These are phyloP conservation scores for Sonneratia alba DNA, from an alignment of 345 rosid species.

Conservation along the genomic window DNA sequence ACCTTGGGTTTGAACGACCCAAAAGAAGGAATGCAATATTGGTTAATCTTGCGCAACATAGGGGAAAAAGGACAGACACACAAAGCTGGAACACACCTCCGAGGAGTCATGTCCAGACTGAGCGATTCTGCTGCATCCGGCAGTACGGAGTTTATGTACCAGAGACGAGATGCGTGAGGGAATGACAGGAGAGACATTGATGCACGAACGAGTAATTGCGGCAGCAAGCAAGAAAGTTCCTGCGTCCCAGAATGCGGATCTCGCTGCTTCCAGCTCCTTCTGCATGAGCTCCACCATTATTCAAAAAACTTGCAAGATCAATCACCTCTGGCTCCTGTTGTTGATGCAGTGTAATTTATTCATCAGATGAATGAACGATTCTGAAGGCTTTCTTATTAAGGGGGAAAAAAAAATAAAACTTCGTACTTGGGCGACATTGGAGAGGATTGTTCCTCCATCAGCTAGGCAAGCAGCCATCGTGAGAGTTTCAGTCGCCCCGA, in stretches of 20 bases:
- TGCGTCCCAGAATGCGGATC: constrained; percentile 7
- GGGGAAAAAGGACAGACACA: neutral
- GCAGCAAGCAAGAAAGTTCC: constrained; percentile 31
- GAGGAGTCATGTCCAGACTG: neutral
- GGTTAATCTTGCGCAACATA: neutral
- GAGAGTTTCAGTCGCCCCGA: constrained; percentile 29
- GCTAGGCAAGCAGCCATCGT: constrained; percentile 36
- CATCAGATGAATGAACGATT: neutral
- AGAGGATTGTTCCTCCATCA: constrained; percentile 24
- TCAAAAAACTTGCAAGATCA: neutral
- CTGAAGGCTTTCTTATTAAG: neutral
- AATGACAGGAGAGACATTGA: constrained; percentile 21
- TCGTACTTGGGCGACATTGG: constrained; percentile 27
- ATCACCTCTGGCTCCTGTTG: constrained; percentile 5
- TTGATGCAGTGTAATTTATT: neutral
- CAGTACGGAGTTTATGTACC: neutral
- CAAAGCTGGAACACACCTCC: neutral
- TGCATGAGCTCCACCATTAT: neutral
- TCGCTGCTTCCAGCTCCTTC: neutral
- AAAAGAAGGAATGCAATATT: neutral
- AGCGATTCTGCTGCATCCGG: neutral
- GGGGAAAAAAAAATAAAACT: neutral
- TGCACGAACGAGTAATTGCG: constrained; percentile 28
- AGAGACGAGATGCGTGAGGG: constrained; percentile 16
- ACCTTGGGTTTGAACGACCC: neutral